A percentile compares a stretch with the other conserved stretches of the same genome.
Conservation (phyloP, 2,329 filamentous ascomycete genomes). For the Sporothrix luriei region DNA sequence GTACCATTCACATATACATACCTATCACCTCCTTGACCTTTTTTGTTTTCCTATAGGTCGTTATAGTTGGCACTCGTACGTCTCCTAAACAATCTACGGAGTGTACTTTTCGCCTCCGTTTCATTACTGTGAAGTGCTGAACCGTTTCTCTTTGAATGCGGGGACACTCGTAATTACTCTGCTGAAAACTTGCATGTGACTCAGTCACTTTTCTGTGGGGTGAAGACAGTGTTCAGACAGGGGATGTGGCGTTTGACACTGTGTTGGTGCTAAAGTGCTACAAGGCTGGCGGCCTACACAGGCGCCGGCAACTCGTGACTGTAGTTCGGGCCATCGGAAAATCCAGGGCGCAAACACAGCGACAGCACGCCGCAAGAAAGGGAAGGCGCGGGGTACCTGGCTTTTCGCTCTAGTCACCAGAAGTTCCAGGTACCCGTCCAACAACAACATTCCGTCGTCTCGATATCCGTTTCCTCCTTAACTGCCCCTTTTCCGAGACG, state of each 20-base stretch:
- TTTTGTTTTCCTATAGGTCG: neutral
- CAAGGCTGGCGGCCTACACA: neutral
- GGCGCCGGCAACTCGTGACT: slow-evolving; percentile 26
- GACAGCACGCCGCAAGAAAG: neutral
- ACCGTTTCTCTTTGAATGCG: slow-evolving; percentile 20
- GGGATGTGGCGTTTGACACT: slow-evolving; percentile 17
- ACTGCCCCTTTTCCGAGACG: slow-evolving; percentile 23
- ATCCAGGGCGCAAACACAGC: slow-evolving; percentile 17
- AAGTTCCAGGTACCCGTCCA: neutral
- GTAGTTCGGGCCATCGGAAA: slow-evolving; percentile 35
- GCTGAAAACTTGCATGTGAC: slow-evolving; percentile 20
- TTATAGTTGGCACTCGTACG: slow-evolving; percentile 5
- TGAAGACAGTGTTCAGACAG: neutral
- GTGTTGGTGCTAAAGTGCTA: slow-evolving; percentile 15
- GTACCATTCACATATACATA: neutral
- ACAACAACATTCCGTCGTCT: too few species aligned
- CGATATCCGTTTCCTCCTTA: slow-evolving; percentile 14
- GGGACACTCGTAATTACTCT: neutral
- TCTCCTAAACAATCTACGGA: neutral
- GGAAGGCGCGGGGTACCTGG: neutral
- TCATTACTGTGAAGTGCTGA: neutral
- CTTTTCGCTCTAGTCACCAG: neutral
- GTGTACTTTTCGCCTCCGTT: slow-evolving; percentile 1
- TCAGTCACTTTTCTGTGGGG: slow-evolving; percentile 1
- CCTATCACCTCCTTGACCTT: neutral